These are phyloP conservation scores for Iberis amara DNA, from an alignment of 441 rosid species.

Conservation along the genomic window DNA sequence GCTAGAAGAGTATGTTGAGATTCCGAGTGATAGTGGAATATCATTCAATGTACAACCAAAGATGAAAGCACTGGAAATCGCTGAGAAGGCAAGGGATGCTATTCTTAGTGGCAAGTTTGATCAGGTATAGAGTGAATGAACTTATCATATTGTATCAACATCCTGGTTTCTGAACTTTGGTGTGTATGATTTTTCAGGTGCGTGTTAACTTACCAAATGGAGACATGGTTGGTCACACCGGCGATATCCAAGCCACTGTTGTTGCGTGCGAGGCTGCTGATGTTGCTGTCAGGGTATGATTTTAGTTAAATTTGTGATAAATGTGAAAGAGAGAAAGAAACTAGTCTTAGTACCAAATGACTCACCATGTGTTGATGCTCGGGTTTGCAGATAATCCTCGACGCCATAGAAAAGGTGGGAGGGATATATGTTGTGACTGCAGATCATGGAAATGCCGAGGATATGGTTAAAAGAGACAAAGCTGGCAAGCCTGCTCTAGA, in stretches of 20 bases:
- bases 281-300: constrained; percentile 73
- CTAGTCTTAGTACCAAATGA: background rate
- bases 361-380: background rate
- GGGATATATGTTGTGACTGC: constrained; percentile 96
- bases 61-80: constrained; percentile 92
- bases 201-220: constrained; percentile 90
- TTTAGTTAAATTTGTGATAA: background rate
- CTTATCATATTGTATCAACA: constrained; percentile 6
- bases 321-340: background rate
- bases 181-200: constrained; percentile 39
- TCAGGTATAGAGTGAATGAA: constrained; percentile 50
- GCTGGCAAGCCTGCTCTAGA: constrained; percentile 71
- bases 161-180: constrained; percentile 9
- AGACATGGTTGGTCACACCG: constrained; percentile 98
- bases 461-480: constrained; percentile 91
- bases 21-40: constrained; percentile 90
- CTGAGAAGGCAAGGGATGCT: constrained; percentile 85
- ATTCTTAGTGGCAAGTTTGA: constrained; percentile 79
- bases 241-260: constrained; percentile 78
- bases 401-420: constrained; percentile 72
- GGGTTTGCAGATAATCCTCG: constrained; percentile 65
- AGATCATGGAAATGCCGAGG: constrained; percentile 97
- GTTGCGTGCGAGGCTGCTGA: constrained; percentile 93
- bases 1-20: constrained; percentile 80
- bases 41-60: constrained; percentile 85